Evolutionary conservation across 2,329 filamentous ascomycete genomes (phyloP).

Genomic region (Clathrospora elynae): DNA sequence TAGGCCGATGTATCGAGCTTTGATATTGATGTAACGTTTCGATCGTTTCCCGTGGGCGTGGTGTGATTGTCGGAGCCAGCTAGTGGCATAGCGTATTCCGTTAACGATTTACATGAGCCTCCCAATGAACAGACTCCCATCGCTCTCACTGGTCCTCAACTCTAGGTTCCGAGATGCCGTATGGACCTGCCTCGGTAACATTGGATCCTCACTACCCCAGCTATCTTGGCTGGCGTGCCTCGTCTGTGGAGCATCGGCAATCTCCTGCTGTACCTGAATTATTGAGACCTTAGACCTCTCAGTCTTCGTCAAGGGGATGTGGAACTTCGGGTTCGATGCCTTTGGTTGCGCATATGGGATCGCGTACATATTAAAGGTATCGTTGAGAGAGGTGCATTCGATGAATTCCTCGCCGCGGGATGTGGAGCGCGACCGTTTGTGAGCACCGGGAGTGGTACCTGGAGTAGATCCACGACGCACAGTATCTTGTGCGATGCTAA

Average conservation of each 20-base stretch:
- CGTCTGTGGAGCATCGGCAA: conserved; percentile 21
- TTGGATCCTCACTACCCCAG: conserved; percentile 23
- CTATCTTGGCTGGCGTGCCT: conserved; percentile 29
- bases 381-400: conserved; percentile 23
- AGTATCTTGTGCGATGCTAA: conserved; percentile 26
- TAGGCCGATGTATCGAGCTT: too few relatives aligned
- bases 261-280: conserved; percentile 35
- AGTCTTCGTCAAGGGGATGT: conserved; percentile 21
- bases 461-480: conserved; percentile 20
- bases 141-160: conserved; percentile 16
- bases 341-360: conserved; percentile 14
- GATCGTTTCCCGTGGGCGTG: too few relatives aligned
- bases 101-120: conserved; percentile 19
- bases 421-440: conserved; percentile 21
- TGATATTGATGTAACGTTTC: too few relatives aligned
- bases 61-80: neutral
- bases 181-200: conserved; percentile 26
- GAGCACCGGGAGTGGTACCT: conserved; percentile 6
- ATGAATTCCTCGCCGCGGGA: conserved; percentile 28
- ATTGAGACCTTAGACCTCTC: conserved; percentile 16
- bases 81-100: neutral
- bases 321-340: conserved; percentile 13
- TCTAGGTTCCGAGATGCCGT: conserved; percentile 19
- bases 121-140: conserved; percentile 24
- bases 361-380: conserved; percentile 8